Percentiles rank a stretch among this genome's conserved stretches.
Conservation (phyloP, 495 filamentous ascomycete genomes). For the Trichoderma gamsii region DNA sequence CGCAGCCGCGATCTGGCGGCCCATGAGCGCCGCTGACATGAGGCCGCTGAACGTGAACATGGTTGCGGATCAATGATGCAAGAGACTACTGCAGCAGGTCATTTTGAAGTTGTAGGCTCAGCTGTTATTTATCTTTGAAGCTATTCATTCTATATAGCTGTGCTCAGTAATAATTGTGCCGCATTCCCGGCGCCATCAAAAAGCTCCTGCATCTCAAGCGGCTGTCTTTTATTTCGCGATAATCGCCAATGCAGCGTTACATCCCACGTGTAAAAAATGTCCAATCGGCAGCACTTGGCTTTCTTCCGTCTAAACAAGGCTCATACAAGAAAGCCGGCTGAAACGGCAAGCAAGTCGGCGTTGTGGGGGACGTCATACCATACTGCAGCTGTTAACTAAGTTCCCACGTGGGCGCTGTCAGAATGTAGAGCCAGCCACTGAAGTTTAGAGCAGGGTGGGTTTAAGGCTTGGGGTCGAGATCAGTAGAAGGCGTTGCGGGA, state of each 20-base stretch:
- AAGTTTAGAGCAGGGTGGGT: neutral
- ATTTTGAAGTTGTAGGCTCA: neutral
- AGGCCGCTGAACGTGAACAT: neutral
- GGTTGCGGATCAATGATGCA: neutral
- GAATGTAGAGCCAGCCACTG: neutral
- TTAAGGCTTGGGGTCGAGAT: no score
- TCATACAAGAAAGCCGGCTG: neutral
- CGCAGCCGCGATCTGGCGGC: neutral
- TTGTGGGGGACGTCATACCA: neutral
- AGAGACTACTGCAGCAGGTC: neutral
- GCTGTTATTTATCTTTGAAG: neutral
- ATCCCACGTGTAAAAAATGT: neutral
- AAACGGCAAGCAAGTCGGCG: neutral
- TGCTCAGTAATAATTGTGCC: neutral
- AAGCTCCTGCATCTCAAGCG: conserved; percentile 1
- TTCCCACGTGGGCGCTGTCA: neutral
- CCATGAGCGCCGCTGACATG: neutral
- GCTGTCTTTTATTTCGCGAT: neutral
- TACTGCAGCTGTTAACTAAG: neutral
- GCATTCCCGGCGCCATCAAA: neutral
- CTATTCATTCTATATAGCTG: neutral
- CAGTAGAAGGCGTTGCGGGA: no score
- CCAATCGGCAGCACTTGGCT: neutral
- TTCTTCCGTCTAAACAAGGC: neutral
- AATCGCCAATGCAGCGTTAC: neutral